Base-by-base conservation (phyloP, 805 yeast species). In the Pichia insulana region DNA sequence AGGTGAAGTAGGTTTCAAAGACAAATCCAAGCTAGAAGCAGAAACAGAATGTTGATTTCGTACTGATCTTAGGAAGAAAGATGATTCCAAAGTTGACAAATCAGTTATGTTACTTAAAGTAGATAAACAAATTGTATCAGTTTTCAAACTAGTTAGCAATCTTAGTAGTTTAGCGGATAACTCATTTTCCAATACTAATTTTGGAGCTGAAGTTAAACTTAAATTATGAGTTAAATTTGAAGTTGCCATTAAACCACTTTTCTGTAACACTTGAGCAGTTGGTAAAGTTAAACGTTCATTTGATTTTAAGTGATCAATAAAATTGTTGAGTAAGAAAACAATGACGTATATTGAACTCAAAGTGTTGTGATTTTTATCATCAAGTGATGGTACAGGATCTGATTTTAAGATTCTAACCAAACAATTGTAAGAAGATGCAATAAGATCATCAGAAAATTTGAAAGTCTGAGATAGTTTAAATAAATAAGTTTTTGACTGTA, bases 401-500 rank as follows among this genome's bases (percentile, higher is more conserved):
- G 35, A 4, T 1, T 30, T 15, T 13, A 44, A 12, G 3, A 50
- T 43, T 20, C 38, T 26, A 9, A 40, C n/a, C 1, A 50, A 13
- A 4, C 50, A 19, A 20, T 47, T 44, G 16, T 39, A 39, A 17
- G 43, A 39, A 15, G 40, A 42, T 2, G 44, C 34, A 12, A 67
- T 30, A 3, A 67, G 55, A 18, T 67, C 65, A 17, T 57, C 50
- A 13, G 62, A 52, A 36, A 55, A 56, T 2, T 22, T 35, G 1
- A 64, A 47, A 27, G 50, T 41, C 3, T 6, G 8, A 1, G 65
- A 58, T 26, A 68, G 48, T 33, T 54, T 55, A 10, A 62, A 39
- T 28, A 70, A 46, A n/a, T 68, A 58, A 19, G 47, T 51, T 43
- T 64, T 58, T 10, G 63, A 52, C 37, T 57, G 59, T n/a, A 57